Base-by-base conservation (phyloP, 768 basidiomycete species). In the Psilocybe subaeruginosa region DNA sequence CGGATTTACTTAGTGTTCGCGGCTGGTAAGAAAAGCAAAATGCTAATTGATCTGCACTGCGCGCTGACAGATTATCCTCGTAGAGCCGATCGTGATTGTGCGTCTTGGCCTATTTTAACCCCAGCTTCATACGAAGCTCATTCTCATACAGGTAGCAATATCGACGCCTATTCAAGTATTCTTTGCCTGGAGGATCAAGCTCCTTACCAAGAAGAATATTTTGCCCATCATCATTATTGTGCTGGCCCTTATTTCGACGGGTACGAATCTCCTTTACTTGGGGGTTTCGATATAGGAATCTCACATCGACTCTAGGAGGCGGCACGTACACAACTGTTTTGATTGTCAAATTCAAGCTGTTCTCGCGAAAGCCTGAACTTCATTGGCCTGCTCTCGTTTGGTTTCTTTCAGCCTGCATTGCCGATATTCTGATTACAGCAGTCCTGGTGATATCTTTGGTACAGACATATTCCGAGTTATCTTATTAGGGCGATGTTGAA, bases 91-190 rank as follows among this genome's bases (percentile, higher is more conserved):
- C 46, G 64, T 69, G 9, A 74, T 73, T 59, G 72, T 74, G 62
- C 56, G 74, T 68, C 23, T 48, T 59, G 57, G 35, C 50, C 51
- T 56, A 35, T 35, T 37, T 3, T 33, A 29, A n/a, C n/a, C 17
- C 29, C 8, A 12, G 11, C 14, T 1, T 19, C 41, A 39, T 12
- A 57, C 45, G 8, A 48, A 8, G 23, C n/a, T 35, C 49, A 14
- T n/a, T 51, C 3, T 14, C 11, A 14, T 17, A 5, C 54, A 78
- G 78, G 78, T 80, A 3, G 71, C 75, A 1, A 72, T 81, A 6
- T 82, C 80, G 2, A 81, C 79, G 6, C 80, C 80, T 0, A 81
- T 82, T 17, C 81, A 82, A 66, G 63, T 82, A 8, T 81, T 80
- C 69, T 75, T 81, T 51, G 79, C 80, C 0, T 79, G 78, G 75